Percentiles rank a stretch among this genome's conserved stretches.
Evolutionary conservation across 1,139 yeast genomes (phyloP).

Genomic region (Zygoascus meyerae): DNA sequence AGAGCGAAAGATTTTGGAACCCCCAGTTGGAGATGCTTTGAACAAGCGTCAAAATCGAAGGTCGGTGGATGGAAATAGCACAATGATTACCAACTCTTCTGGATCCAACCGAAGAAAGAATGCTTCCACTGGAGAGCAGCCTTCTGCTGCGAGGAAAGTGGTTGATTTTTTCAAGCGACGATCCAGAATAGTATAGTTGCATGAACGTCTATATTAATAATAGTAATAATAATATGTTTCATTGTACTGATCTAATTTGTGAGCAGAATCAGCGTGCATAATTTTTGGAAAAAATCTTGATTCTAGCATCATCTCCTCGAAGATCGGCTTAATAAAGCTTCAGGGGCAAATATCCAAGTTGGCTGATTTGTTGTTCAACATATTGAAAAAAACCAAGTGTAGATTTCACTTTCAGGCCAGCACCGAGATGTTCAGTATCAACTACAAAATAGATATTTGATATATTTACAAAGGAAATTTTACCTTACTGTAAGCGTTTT

Average conservation of each 20-base stretch:
- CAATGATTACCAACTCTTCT: background rate
- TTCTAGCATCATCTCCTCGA: too few relatives aligned
- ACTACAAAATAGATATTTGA: background rate
- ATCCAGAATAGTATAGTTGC: conserved; percentile 41
- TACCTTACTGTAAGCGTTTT: background rate
- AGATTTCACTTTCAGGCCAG: too few relatives aligned
- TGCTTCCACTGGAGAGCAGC: conserved; percentile 8
- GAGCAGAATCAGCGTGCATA: too few relatives aligned
- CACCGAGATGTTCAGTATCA: background rate
- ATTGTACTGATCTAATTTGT: too few relatives aligned
- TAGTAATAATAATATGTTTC: too few relatives aligned
- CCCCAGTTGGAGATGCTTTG: conserved; percentile 22
- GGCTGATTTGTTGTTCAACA: too few relatives aligned
- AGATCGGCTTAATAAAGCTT: too few relatives aligned
- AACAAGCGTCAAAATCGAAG: conserved; percentile 23
- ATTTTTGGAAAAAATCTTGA: too few relatives aligned
- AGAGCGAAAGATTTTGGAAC: conserved; percentile 23
- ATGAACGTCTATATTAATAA: too few relatives aligned
- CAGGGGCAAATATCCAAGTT: too few relatives aligned
- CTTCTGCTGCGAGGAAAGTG: conserved; percentile 30
- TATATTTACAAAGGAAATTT: background rate
- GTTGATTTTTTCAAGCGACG: conserved; percentile 36
- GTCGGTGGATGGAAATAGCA: conserved; percentile 1
- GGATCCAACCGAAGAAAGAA: conserved; percentile 6
- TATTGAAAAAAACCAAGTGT: too few relatives aligned